Evolutionary conservation across 345 rosid genomes (phyloP), one percentile per base, ranked within the genome.

Genomic region (Eucalyptus pumila): DNA sequence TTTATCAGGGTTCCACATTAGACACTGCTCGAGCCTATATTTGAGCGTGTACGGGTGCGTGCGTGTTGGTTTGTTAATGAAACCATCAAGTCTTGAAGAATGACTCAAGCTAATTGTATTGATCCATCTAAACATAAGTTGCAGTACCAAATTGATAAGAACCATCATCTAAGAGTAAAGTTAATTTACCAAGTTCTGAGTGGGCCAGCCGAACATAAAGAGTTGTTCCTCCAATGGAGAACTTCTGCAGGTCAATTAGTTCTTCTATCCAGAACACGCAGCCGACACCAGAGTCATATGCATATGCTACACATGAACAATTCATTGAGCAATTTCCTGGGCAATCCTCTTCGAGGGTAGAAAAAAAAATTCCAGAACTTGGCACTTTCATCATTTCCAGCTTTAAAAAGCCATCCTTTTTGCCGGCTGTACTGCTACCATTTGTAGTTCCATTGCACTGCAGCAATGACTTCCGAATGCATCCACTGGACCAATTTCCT

Each of bases 221-320:
- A 80, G 88, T 86, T 27, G 87, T 85, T 56, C 87, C 89, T 4
- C 88, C 90, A 26, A 6, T 16, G 15, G 91, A 51, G 86, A 89
- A 65, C 34, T 89, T 86, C 37, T 80, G 87, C 16, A 90, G 52
- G n/a, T 91, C 92, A 7, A 89, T 80, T 67, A 92, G 62, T 45
- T 37, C 80, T 45, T 19, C 58, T 9, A 32, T 86, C 92, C 92
- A 90, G 51, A 51, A 47, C 86, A 90, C 52, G 62, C 92, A 92
- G 42, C 93, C 90, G 60, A 89, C 52, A 34, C 89, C 93, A 58
- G 86, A 14, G 45, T 45, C 47, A 88, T 86, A 80, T n/a, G 91
- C 88, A 86, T 91, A 90, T n/a, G 92, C 93, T 15, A 89, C 11
- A 26, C 93, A 90, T 7, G 91, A 90, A 62, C 94, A 93, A 65